Conservation (phyloP, 1,139 yeast species). For the Geotrichum europaeum region DNA sequence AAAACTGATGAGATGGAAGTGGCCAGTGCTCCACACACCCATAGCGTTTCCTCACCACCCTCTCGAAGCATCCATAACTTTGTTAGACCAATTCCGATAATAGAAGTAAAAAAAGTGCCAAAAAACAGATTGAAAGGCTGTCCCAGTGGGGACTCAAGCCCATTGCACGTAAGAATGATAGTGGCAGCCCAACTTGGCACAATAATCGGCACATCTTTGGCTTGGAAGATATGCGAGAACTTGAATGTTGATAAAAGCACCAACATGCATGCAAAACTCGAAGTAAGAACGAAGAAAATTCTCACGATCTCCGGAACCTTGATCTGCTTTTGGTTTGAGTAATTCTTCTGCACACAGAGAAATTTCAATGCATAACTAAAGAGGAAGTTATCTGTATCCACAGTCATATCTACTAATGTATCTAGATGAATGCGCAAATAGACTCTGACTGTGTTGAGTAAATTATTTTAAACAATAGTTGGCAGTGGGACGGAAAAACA, state of each 20-base stretch:
- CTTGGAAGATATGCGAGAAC: slow-evolving; percentile 42
- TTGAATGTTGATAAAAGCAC: slow-evolving; percentile 48
- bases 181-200: slow-evolving; percentile 61
- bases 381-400: background rate
- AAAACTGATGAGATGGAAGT: slow-evolving; percentile 51
- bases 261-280: slow-evolving; percentile 48
- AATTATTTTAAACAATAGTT: background rate
- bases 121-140: slow-evolving; percentile 58
- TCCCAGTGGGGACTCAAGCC: slow-evolving; percentile 52
- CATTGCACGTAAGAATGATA: slow-evolving; percentile 57
- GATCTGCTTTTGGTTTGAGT: background rate
- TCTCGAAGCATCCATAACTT: slow-evolving; percentile 48
- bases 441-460: background rate
- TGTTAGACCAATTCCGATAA: slow-evolving; percentile 51
- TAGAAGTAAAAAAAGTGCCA: slow-evolving; percentile 52
- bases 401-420: background rate
- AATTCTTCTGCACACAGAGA: background rate
- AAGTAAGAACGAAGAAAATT: slow-evolving; percentile 26
- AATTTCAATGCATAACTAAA: background rate
- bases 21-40: slow-evolving; percentile 57
- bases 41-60: slow-evolving; percentile 37
- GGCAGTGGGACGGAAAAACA: background rate
- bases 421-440: background rate
- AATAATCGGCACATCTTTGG: slow-evolving; percentile 46
- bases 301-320: slow-evolving; percentile 18